Conservation (phyloP, 2,329 filamentous ascomycete genomes). For the Ophiostoma pallidulum region DNA sequence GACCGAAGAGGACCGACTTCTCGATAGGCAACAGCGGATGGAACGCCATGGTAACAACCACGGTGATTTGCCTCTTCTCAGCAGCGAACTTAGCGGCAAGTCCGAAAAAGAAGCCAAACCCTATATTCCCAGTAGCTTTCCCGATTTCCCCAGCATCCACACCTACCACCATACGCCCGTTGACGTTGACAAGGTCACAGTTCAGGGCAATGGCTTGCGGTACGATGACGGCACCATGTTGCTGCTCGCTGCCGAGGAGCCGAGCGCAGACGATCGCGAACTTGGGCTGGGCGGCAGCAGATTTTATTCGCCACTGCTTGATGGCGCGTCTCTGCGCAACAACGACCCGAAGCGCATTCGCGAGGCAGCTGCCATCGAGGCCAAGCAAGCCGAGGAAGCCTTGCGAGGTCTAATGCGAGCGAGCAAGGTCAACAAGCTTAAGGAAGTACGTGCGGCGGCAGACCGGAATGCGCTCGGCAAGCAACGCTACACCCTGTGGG, state of each 20-base stretch:
- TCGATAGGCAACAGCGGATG: background rate
- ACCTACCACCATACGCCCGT: constrained; percentile 53
- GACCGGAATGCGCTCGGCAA: constrained; percentile 43
- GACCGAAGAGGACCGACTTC: background rate
- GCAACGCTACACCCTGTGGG: constrained; percentile 51
- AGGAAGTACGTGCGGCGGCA: constrained; percentile 50
- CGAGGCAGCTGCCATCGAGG: constrained; percentile 49
- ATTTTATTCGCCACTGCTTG: background rate
- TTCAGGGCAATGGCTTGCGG: constrained; percentile 19
- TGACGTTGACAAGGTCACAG: constrained; percentile 26
- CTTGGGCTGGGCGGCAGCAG: constrained; percentile 4
- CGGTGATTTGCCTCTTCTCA: constrained; percentile 35
- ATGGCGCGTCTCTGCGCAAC: background rate
- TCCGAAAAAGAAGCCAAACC: constrained; percentile 44
- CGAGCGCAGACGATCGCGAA: constrained; percentile 23
- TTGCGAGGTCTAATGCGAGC: constrained; percentile 50
- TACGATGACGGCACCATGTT: constrained; percentile 22
- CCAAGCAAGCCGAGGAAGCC: constrained; percentile 53
- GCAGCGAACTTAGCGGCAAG: constrained; percentile 48
- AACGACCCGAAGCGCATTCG: constrained; percentile 47
- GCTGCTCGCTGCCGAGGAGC: constrained; percentile 9
- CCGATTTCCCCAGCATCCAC: constrained; percentile 54
- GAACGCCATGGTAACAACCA: background rate
- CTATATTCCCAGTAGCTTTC: constrained; percentile 51
- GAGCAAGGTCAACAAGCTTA: constrained; percentile 55